Evolutionary conservation across 306 rosid genomes (phyloP), one percentile per base, ranked within the genome.

Genomic region (Dryas octopetala): DNA sequence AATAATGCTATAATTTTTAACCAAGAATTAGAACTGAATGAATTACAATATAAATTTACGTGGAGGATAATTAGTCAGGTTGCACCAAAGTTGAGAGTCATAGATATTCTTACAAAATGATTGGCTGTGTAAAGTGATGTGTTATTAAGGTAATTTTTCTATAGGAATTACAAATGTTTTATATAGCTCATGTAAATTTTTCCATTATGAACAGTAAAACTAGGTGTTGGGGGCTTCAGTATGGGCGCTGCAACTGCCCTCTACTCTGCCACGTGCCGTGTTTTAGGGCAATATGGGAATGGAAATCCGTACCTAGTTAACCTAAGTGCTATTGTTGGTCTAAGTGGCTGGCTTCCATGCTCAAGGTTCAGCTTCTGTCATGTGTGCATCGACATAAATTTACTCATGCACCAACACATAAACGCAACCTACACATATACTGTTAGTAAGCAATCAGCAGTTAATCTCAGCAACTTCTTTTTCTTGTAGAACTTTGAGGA

Each of bases 341-440:
- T 95, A 75, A 95, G 99, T 63, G 99, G 99, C 77, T 95, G 96
- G 97, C 96, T 95, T 82, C 97, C 99, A n/a, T 87, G 97, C 83
- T 90, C 96, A 80, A 92, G 97, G 99, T 95, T 86, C 59, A 80
- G 52, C 77, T 84, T 83, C 85, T 68, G 17, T 76, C 70, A 49
- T 79, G 63, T 74, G 38, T 55, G 38, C 63, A 70, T 53, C 74
- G 62, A 76, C 40, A 49, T 71, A 66, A 77, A 78, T 65, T 69
- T 61, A 62, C 54, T 66, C 66, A 44, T 26, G 68, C 61, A 76
- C 19, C 19, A 74, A 15, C 76, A 51, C 52, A 23, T 28, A 47
- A 59, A 70, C 81, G 41, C 61, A 68, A 57, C 51, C 64, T 73
- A 52, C 54, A 57, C 15, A 46, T n/a, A 38, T 23, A 23, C 62